Conservation (phyloP, 768 basidiomycete species). For the Lactarius psammicola region DNA sequence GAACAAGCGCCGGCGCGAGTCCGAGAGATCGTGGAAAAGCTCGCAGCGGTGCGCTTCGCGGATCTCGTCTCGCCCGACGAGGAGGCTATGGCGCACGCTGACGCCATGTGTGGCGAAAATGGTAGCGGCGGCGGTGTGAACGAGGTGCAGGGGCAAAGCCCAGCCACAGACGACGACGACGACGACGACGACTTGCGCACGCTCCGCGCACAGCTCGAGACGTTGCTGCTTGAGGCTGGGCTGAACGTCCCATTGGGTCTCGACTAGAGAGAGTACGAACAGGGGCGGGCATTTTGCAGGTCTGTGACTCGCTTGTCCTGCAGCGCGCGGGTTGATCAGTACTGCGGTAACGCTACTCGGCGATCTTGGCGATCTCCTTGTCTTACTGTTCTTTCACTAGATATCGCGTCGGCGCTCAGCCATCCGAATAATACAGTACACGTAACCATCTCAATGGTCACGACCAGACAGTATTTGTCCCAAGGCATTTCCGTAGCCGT, state of each 20-base stretch:
- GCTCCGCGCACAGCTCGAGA: constrained; percentile 14
- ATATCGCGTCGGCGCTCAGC: neutral
- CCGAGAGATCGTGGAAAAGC: constrained; percentile 52
- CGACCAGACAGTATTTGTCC: too few relatives aligned
- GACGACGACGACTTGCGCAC: constrained; percentile 16
- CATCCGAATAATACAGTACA: neutral
- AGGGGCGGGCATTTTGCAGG: neutral
- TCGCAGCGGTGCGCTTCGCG: constrained; percentile 61
- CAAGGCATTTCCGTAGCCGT: too few relatives aligned
- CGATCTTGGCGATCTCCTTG: neutral
- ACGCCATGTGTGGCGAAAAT: neutral
- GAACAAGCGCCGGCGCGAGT: neutral
- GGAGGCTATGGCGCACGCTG: constrained; percentile 49
- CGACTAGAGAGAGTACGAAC: neutral
- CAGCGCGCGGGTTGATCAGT: neutral
- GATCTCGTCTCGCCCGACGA: constrained; percentile 63
- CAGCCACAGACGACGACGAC: too few relatives aligned
- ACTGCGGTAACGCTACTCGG: too few relatives aligned
- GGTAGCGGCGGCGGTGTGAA: too few relatives aligned
- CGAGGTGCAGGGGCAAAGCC: neutral
- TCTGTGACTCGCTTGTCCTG: neutral
- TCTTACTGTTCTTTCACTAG: neutral
- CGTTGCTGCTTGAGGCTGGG: constrained; percentile 6
- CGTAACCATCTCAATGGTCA: neutral
- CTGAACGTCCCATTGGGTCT: constrained; percentile 11